Evolutionary conservation across 2,329 filamentous ascomycete genomes (phyloP).

Genomic region (Juglanconis juglandina): DNA sequence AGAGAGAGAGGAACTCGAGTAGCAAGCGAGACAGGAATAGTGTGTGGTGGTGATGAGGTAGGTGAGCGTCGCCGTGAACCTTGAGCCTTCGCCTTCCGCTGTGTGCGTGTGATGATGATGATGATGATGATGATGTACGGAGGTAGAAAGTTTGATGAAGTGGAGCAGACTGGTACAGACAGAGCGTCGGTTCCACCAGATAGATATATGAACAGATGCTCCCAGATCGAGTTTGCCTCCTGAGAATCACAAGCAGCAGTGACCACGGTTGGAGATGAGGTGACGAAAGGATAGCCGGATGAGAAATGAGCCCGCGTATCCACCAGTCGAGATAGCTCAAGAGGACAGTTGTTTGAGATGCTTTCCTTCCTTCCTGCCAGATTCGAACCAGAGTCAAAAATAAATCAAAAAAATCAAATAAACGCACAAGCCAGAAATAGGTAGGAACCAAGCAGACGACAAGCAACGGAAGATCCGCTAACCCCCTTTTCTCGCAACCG

Average conservation of each 20-base stretch:
- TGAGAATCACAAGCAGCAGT: slow-evolving; percentile 1
- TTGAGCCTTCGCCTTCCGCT: too few relatives aligned
- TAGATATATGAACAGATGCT: slow-evolving; percentile 11
- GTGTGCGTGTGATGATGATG: too few relatives aligned
- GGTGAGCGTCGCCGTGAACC: too few relatives aligned
- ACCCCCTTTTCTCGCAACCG: not conserved
- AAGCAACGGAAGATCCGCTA: not conserved
- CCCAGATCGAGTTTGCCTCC: slow-evolving; percentile 4
- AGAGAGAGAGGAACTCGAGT: not conserved
- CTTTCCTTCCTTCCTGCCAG: slow-evolving; percentile 10
- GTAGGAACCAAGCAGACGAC: slow-evolving; percentile 1
- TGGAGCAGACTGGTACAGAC: not conserved
- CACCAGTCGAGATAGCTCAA: not conserved
- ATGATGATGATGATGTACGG: not conserved
- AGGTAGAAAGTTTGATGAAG: not conserved
- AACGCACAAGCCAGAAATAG: not conserved
- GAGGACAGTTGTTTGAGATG: not conserved
- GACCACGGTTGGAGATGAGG: not conserved
- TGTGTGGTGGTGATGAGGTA: too few relatives aligned
- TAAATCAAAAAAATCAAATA: not conserved
- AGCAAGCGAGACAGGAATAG: too few relatives aligned
- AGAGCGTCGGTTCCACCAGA: slow-evolving; percentile 6
- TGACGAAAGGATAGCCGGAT: not conserved
- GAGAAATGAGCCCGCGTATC: slow-evolving; percentile 7
- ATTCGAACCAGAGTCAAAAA: slow-evolving; percentile 6